Evolutionary conservation across 345 rosid species (phyloP), one percentile per base, ranked within the genome.

Genomic region (Raphanus sativus): DNA sequence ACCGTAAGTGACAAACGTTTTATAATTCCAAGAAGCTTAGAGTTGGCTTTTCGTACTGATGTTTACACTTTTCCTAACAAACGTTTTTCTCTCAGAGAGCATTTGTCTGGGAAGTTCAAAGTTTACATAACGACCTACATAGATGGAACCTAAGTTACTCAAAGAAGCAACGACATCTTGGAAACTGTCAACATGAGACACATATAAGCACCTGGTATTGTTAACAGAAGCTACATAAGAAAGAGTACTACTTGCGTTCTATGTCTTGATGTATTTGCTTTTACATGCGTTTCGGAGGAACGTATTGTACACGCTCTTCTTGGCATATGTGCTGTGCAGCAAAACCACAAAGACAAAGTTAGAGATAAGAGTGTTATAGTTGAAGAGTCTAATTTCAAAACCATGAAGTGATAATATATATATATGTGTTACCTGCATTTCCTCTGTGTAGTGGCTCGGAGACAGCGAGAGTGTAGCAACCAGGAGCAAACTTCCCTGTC

Each of bases 381-480:
- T 25, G 25, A 5, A n/a, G 17, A 69, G 33, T 52, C 48, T 21
- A 12, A 12, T 6, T 33, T 34, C 24, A 13, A 77, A 42, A 24
- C 21, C 12, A 3, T 5, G 21, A 64, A 50, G 58, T 42, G 50
- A 40, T 56, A 8, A 10, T 21, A 21, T 21, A 32, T 32, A 29
- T 29, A 28, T 28, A 12, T 12, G 3, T 16, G 9, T 29, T 13
- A 92, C 97, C 97, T 90, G 93, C 85, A 92, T 79, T 71, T 92
- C 97, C 75, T 92, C 97, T 3, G 93, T 82, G 33, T n/a, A 92
- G 89, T 69, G 89, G 86, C 83, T 88, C 96, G 8, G 93, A 86
- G 70, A 92, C 96, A 13, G 96, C 90, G 75, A 92, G 95, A 15
- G 97, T 90, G 73, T 92, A 92, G 75, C 92, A 89, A 69, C 95